phyloP scores from a whole-genome alignment of 495 filamentous ascomycete species.

The Cudoniella acicularis region DNA sequence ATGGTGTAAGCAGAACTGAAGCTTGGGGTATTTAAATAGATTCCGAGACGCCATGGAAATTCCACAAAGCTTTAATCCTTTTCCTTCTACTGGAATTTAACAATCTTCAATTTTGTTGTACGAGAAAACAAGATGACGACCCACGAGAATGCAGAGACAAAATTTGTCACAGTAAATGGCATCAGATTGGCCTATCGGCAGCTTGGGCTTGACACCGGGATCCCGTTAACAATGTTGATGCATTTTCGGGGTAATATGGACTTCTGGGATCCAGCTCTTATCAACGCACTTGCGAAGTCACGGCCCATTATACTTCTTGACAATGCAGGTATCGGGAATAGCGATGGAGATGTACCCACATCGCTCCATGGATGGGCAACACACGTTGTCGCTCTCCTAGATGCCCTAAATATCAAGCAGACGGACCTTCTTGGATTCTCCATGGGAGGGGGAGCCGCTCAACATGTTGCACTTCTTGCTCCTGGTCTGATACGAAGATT shows the following conservation, averaged over 20 bases:
- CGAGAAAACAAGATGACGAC: constrained; percentile 24
- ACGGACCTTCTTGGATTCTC: constrained; percentile 39
- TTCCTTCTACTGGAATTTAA: background rate
- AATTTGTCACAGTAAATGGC: constrained; percentile 15
- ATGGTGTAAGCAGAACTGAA: too few relatives aligned
- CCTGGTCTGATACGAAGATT: constrained; percentile 20
- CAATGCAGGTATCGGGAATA: constrained; percentile 27
- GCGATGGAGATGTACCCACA: constrained; percentile 20
- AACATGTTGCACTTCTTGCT: constrained; percentile 25
- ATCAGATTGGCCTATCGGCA: constrained; percentile 29
- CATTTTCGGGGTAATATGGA: constrained; percentile 33
- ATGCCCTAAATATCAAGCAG: constrained; percentile 54
- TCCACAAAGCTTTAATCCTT: background rate
- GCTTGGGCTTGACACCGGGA: constrained; percentile 24
- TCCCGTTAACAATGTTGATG: constrained; percentile 30
- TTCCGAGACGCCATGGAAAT: background rate
- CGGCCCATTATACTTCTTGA: constrained; percentile 27
- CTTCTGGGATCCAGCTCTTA: constrained; percentile 29
- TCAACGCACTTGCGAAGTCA: constrained; percentile 22
- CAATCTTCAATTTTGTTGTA: background rate
- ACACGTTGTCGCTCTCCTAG: constrained; percentile 60
- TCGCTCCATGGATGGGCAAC: constrained; percentile 34
- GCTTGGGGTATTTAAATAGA: too few relatives aligned
- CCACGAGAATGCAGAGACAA: constrained; percentile 25
- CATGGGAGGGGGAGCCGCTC: constrained; percentile 29